Evolutionary conservation across 1,284 basidiomycete species (phyloP).

Genomic region (Ceratobasidium sp.): DNA sequence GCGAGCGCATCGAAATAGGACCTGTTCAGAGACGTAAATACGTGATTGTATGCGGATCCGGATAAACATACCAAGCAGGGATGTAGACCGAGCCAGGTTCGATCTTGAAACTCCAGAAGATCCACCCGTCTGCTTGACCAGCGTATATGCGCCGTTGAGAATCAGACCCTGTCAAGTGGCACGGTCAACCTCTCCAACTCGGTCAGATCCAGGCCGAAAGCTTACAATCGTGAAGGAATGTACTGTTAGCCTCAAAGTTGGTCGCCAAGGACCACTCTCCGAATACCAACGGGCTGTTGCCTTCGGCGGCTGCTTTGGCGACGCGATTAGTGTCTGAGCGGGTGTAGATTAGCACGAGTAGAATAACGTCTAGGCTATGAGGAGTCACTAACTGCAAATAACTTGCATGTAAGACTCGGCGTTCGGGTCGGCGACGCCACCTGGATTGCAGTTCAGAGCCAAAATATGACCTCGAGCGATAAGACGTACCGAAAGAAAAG

Average conservation of each 20-base stretch:
- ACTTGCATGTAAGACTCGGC: slow-evolving; percentile 70
- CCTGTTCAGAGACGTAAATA: slow-evolving; percentile 57
- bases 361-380: neutral
- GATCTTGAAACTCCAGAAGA: slow-evolving; percentile 82
- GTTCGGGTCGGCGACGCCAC: slow-evolving; percentile 76
- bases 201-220: neutral
- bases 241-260: slow-evolving; percentile 70
- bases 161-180: slow-evolving; percentile 65
- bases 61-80: slow-evolving; percentile 32
- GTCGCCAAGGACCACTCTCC: slow-evolving; percentile 78
- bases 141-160: slow-evolving; percentile 73
- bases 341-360: slow-evolving; percentile 51
- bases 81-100: slow-evolving; percentile 57
- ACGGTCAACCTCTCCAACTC: slow-evolving; percentile 71
- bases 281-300: slow-evolving; percentile 63
- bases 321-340: slow-evolving; percentile 56
- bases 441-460: slow-evolving; percentile 39
- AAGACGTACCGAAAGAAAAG: slow-evolving; percentile 63
- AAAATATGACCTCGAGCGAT: slow-evolving; percentile 20
- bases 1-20: slow-evolving; percentile 72
- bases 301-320: slow-evolving; percentile 59
- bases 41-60: neutral
- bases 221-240: slow-evolving; percentile 65
- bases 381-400: slow-evolving; percentile 65
- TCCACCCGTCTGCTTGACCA: slow-evolving; percentile 72